Percentiles rank a stretch among this genome's conserved stretches.
Evolutionary conservation across 1,139 yeast species (phyloP).

Genomic region (Pichia sp.): DNA sequence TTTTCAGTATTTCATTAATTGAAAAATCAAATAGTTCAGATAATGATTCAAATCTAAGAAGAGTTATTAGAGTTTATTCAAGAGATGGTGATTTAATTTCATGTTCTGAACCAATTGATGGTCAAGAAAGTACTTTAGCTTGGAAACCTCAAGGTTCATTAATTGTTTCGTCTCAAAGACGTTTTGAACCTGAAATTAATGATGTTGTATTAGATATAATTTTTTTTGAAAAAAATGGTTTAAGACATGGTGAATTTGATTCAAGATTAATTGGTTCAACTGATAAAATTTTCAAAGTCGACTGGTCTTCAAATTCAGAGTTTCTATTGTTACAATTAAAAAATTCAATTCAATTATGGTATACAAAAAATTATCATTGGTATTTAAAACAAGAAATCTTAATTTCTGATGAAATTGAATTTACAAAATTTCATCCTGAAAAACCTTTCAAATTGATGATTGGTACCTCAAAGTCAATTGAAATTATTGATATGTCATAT

Average conservation of each 20-base stretch:
- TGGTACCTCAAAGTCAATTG: constrained; percentile 47
- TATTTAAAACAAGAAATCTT: constrained; percentile 75
- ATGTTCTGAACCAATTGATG: constrained; percentile 87
- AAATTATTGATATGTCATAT: constrained; percentile 65
- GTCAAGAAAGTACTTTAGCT: constrained; percentile 62
- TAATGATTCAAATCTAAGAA: constrained; percentile 40
- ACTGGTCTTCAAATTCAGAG: constrained; percentile 84
- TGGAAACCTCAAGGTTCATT: constrained; percentile 93
- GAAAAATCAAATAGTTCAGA: constrained; percentile 41
- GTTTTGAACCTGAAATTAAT: constrained; percentile 41
- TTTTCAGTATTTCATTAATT: constrained; percentile 59
- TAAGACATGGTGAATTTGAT: constrained; percentile 82
- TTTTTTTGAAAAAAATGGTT: constrained; percentile 90
- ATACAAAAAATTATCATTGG: constrained; percentile 93
- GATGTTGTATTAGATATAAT: constrained; percentile 49
- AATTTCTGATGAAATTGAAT: constrained; percentile 36
- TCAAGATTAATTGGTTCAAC: constrained; percentile 49
- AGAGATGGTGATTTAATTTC: constrained; percentile 76
- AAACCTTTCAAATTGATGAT: constrained; percentile 71
- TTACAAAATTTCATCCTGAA: constrained; percentile 82
- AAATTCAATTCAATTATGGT: constrained; percentile 76
- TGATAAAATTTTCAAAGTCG: constrained; percentile 39
- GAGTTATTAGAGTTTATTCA: constrained; percentile 78
- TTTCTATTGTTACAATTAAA: constrained; percentile 61
- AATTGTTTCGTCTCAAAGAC: constrained; percentile 76